Percentiles rank a stretch among this genome's conserved stretches.
phyloP scores from a whole-genome alignment of 2,329 filamentous ascomycete species.

The Clarireedia homoeocarpa region DNA sequence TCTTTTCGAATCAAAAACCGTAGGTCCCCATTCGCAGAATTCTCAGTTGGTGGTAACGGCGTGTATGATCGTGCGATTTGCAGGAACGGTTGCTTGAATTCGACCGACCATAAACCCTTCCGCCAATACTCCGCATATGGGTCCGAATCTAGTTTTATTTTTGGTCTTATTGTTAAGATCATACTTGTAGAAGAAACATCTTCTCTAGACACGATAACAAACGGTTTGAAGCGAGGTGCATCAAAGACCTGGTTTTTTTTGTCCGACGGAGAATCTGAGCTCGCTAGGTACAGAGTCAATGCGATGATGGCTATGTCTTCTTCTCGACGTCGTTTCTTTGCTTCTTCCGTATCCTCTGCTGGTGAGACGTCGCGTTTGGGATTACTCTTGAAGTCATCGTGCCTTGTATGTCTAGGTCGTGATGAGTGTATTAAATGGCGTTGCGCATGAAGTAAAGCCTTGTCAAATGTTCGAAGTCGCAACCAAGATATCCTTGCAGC shows the following conservation, averaged over 20 bases:
- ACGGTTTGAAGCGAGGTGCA: conserved; percentile 53
- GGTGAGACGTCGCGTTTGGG: too few species aligned
- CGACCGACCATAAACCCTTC: conserved; percentile 74
- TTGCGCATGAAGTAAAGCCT: too few species aligned
- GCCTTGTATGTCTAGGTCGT: too few species aligned
- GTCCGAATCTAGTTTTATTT: conserved; percentile 10
- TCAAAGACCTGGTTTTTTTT: conserved; percentile 38
- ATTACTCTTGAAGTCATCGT: too few species aligned
- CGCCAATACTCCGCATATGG: conserved; percentile 42
- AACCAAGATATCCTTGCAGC: too few species aligned
- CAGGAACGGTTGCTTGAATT: conserved; percentile 89
- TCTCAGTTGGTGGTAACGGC: conserved; percentile 55
- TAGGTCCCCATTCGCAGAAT: conserved; percentile 38
- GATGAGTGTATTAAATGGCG: too few species aligned
- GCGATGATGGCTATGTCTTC: not conserved
- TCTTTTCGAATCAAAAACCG: conserved; percentile 75
- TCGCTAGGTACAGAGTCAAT: not conserved
- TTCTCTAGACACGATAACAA: conserved; percentile 54
- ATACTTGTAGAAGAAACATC: conserved; percentile 59
- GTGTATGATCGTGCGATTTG: conserved; percentile 92
- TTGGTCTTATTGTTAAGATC: conserved; percentile 55
- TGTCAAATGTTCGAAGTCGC: too few species aligned
- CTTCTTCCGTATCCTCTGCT: not conserved
- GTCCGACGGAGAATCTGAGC: not conserved
- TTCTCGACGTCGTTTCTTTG: not conserved